Base-by-base conservation (phyloP, 163 green algal species). In the Smithsoniella earleae region DNA sequence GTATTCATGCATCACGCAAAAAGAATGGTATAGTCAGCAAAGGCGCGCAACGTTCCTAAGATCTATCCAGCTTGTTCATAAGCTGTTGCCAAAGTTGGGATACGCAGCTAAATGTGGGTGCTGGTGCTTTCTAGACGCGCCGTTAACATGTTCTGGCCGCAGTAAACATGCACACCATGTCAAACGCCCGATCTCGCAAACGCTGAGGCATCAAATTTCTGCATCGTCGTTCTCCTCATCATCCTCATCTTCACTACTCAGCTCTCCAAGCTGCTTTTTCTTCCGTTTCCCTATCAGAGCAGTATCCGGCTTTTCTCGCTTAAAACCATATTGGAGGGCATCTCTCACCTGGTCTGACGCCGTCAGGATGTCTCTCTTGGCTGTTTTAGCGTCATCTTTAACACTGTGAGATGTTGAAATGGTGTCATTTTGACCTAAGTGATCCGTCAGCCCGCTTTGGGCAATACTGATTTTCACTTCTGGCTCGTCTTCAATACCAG, bases 301-400 rank as follows among this genome's bases (percentile, higher is more conserved):
- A 22, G 40, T 13, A 49, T 49, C 40, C 10, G 40, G 40, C 40
- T 49, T 10, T 49, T 10, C 10, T 49, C 58, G 58, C 25, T 69
- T 69, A 18, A 69, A 34, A 6, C n/a, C 58, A 38, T 69, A 30
- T 69, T 40, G 22, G 30, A 69, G 34, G 28, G 58, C 58, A 16
- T 34, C 16, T 13, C 43, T 30, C n/a, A 69, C 58, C 25, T 34
- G 3, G 8, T 28, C 8, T n/a, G 58, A 69, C 16, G 58, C 58
- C 43, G 49, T 40, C 8, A 45, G 5, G 27, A 69, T 38, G 27
- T 13, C 58, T 18, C 8, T 30, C 58, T 43, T 34, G 27, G 28
- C 22, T 69, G 3, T 34, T 13, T 38, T 0, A 2, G 31, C 58
- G 5, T 30, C 25, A 3, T 34, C n/a, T 6, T 43, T 4, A 5